Evolutionary conservation across 2,329 filamentous ascomycete genomes (phyloP).

Genomic region (Calonectria fujianensis): DNA sequence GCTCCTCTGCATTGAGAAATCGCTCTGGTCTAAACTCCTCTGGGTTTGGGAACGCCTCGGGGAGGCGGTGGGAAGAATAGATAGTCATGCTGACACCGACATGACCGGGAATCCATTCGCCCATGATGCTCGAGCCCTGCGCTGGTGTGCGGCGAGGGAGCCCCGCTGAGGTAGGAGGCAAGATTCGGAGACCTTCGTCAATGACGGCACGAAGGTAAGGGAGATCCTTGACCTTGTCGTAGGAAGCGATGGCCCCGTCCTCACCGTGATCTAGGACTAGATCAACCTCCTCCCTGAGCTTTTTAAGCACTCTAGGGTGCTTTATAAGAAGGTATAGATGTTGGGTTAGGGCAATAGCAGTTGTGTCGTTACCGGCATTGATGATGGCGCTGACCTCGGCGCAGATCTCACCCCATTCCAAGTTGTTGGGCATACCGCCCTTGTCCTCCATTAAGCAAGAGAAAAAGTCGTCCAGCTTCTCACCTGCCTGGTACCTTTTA

Average conservation of each 20-base stretch:
- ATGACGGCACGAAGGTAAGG: constrained; percentile 70
- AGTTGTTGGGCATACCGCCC: constrained; percentile 57
- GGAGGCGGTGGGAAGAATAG: constrained; percentile 60
- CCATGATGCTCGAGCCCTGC: constrained; percentile 54
- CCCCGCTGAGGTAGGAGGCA: constrained; percentile 53
- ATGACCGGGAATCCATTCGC: constrained; percentile 57
- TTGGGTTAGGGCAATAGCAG: constrained; percentile 68
- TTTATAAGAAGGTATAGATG: constrained; percentile 70
- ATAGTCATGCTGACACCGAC: constrained; percentile 62
- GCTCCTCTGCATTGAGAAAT: constrained; percentile 59
- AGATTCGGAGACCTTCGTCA: constrained; percentile 65
- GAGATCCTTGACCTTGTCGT: constrained; percentile 68
- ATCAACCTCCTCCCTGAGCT: constrained; percentile 67
- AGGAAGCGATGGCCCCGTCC: constrained; percentile 65
- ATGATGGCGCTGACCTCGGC: constrained; percentile 72
- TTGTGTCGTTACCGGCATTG: constrained; percentile 70
- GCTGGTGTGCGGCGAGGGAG: constrained; percentile 51
- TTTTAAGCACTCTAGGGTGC: constrained; percentile 61
- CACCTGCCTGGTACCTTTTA: constrained; percentile 58
- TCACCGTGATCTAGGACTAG: constrained; percentile 59
- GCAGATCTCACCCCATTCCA: constrained; percentile 75
- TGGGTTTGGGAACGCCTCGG: constrained; percentile 61
- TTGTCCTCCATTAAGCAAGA: constrained; percentile 70
- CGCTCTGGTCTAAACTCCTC: constrained; percentile 62
- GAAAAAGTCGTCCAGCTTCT: constrained; percentile 76